Conservation (phyloP, 129 eudicot species). For the Erigeron canadensis region DNA sequence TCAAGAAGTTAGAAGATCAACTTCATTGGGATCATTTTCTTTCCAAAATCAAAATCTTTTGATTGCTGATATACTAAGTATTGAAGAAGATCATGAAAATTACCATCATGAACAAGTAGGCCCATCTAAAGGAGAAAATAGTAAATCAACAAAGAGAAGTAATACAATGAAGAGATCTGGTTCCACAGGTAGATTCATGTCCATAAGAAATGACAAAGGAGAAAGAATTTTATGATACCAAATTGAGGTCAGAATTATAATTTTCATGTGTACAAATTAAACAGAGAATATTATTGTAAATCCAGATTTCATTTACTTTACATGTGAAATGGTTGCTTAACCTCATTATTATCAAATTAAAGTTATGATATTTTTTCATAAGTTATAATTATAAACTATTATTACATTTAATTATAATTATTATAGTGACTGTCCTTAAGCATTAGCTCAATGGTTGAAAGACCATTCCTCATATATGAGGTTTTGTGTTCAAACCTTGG, state of each 20-base stretch:
- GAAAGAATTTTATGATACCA: slow-evolving; percentile 25
- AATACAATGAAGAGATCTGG: slow-evolving; percentile 38
- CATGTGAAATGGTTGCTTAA: slow-evolving; percentile 23
- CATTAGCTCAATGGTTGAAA: no score
- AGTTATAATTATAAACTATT: slow-evolving; percentile 10
- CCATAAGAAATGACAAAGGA: slow-evolving; percentile 37
- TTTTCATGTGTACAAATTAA: slow-evolving; percentile 34
- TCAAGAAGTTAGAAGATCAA: slow-evolving; percentile 45
- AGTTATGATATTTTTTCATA: not conserved
- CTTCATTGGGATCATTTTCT: slow-evolving; percentile 45
- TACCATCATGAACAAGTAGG: slow-evolving; percentile 28
- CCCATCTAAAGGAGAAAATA: slow-evolving; percentile 29
- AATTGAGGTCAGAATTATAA: slow-evolving; percentile 21
- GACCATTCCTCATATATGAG: no score
- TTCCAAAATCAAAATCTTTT: slow-evolving; percentile 41
- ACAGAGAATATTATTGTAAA: not conserved
- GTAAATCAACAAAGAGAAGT: slow-evolving; percentile 18
- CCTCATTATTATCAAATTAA: slow-evolving; percentile 11
- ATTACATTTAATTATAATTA: not conserved
- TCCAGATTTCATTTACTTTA: slow-evolving; percentile 22
- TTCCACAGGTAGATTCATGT: slow-evolving; percentile 47
- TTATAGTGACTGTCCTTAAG: not conserved
- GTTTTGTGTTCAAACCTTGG: no score
- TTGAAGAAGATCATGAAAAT: slow-evolving; percentile 42
- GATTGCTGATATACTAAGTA: slow-evolving; percentile 54